A percentile compares a stretch with the other conserved stretches of the same genome.
Conservation (phyloP, 192 early-diverging fungal species). For the Podila minutissima region DNA sequence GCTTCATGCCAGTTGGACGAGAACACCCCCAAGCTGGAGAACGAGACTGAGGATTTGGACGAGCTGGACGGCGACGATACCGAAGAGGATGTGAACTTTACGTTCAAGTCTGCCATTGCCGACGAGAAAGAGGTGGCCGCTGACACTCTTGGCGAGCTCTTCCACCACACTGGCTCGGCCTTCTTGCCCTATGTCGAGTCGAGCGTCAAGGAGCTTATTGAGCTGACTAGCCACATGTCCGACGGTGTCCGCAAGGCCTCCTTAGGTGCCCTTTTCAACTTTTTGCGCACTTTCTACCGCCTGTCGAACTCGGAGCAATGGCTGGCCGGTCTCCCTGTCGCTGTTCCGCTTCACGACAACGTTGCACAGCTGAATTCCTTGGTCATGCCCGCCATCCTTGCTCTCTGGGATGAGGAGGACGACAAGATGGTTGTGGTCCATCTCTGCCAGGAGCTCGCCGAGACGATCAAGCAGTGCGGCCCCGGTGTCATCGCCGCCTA, state of each 20-base stretch:
- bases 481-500: conserved; percentile 68
- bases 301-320: conserved; percentile 76
- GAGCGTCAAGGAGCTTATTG: conserved; percentile 70
- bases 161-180: conserved; percentile 73
- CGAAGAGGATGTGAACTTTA: conserved; percentile 68
- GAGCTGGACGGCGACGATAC: conserved; percentile 59
- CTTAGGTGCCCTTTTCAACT: conserved; percentile 74
- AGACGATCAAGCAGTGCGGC: conserved; percentile 77
- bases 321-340: conserved; percentile 78
- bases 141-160: conserved; percentile 89
- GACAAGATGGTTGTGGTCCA: conserved; percentile 87
- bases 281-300: conserved; percentile 80
- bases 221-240: conserved; percentile 79
- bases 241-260: conserved; percentile 87
- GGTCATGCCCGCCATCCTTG: conserved; percentile 75
- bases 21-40: conserved; percentile 46
- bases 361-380: conserved; percentile 74
- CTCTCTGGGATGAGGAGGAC: conserved; percentile 84
- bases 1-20: conserved; percentile 83
- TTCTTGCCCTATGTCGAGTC: conserved; percentile 90
- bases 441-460: conserved; percentile 76
- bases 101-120: conserved; percentile 81
- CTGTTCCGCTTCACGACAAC: conserved; percentile 78
- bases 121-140: conserved; percentile 95
- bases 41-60: conserved; percentile 34